These are phyloP conservation scores for Suillus bovinus DNA, from an alignment of 768 basidiomycete species.

Conservation along the genomic window DNA sequence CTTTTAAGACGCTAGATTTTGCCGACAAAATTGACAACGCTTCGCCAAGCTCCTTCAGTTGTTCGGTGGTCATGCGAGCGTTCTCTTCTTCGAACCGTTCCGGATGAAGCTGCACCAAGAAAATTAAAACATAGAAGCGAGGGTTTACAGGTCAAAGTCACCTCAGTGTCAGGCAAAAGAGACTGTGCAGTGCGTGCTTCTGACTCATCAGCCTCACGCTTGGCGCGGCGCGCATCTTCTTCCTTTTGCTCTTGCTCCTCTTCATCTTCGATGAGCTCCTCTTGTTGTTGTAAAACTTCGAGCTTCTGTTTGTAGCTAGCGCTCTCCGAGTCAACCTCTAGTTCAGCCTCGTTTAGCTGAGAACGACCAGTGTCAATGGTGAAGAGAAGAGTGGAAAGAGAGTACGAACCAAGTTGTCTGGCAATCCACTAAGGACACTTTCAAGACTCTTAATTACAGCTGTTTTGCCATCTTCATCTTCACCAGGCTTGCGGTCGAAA, in stretches of 20 bases:
- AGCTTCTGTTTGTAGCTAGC: slow-evolving; percentile 98
- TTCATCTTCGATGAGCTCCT: slow-evolving; percentile 99
- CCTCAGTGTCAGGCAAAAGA: slow-evolving; percentile 88
- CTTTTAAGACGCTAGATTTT: slow-evolving; percentile 93
- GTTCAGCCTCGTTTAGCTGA: slow-evolving; percentile 95
- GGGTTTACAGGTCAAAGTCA: slow-evolving; percentile 25
- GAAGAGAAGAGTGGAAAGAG: neutral
- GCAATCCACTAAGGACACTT: slow-evolving; percentile 86
- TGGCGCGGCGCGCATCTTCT: slow-evolving; percentile 85
- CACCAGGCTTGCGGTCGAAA: slow-evolving; percentile 76
- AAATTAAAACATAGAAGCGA: slow-evolving; percentile 2
- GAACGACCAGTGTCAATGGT: slow-evolving; percentile 10
- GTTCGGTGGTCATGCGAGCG: slow-evolving; percentile 97
- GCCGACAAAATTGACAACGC: slow-evolving; percentile 90
- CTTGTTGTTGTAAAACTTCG: slow-evolving; percentile 96
- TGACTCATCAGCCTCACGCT: slow-evolving; percentile 76
- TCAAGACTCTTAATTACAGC: slow-evolving; percentile 81
- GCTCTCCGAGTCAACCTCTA: slow-evolving; percentile 91
- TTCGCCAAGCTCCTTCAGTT: slow-evolving; percentile 91
- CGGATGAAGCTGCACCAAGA: slow-evolving; percentile 53
- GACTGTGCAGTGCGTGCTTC: slow-evolving; percentile 80
- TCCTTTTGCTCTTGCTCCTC: slow-evolving; percentile 97
- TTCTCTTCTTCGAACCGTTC: slow-evolving; percentile 60
- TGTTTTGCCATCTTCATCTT: slow-evolving; percentile 81
- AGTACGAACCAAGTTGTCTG: slow-evolving; percentile 79